phyloP scores from a whole-genome alignment of 164 flowering plant genomes.

The Dillenia suffruticosa region DNA sequence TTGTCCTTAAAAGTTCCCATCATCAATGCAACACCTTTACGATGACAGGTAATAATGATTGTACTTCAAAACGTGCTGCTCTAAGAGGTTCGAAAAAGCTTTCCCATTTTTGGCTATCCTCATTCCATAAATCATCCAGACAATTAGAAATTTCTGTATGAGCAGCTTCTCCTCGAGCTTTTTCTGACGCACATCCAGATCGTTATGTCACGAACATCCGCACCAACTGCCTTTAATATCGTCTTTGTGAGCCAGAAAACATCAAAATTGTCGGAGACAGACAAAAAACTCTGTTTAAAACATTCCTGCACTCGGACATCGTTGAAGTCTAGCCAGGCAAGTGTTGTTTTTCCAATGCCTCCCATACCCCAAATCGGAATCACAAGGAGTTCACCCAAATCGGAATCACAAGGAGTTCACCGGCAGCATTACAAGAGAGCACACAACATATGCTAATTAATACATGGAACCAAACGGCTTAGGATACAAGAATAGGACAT shows the following conservation, averaged over 20 bases:
- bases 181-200: not conserved
- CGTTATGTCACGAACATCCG: not conserved
- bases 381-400: no score
- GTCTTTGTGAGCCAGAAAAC: not conserved
- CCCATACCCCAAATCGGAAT: no score
- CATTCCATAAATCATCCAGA: constrained; percentile 5
- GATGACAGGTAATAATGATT: constrained; percentile 12
- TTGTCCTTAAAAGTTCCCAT: not conserved
- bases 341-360: no score
- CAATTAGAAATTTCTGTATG: constrained; percentile 1
- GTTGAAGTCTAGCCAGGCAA: not conserved
- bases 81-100: not conserved
- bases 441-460: no score
- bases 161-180: not conserved
- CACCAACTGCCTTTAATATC: not conserved
- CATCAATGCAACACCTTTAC: constrained; percentile 4
- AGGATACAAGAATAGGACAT: no score
- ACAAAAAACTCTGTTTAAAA: constrained; percentile 4
- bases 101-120: not conserved
- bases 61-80: constrained; percentile 5
- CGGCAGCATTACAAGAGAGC: no score
- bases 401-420: no score
- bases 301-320: not conserved
- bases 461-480: no score
- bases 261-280: constrained; percentile 12